Conservation (phyloP, 345 rosid species). For the Durio zibethinus region DNA sequence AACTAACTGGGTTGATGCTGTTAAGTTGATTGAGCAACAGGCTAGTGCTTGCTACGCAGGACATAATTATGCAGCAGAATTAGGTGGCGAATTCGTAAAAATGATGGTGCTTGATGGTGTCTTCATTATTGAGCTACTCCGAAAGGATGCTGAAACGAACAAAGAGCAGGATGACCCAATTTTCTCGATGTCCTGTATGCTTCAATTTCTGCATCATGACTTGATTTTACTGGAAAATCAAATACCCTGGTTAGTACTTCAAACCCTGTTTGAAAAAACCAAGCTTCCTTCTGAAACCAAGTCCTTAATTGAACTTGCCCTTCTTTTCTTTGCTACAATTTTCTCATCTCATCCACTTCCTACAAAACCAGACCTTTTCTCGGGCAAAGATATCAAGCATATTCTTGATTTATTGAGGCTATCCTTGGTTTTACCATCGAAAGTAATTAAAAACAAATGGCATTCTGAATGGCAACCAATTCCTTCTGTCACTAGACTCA, state of each 20-base stretch:
- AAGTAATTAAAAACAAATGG: not conserved
- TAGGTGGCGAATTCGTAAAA: slow-evolving; percentile 6
- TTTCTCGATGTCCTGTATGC: slow-evolving; percentile 26
- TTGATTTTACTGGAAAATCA: slow-evolving; percentile 32
- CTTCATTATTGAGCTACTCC: slow-evolving; percentile 22
- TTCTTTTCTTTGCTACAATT: slow-evolving; percentile 5
- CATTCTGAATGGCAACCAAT: slow-evolving; percentile 4
- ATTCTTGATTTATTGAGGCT: slow-evolving; percentile 23
- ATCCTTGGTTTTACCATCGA: slow-evolving; percentile 6
- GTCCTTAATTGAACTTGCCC: slow-evolving; percentile 12
- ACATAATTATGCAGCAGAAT: not conserved
- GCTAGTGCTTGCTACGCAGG: slow-evolving; percentile 23
- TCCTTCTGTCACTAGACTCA: slow-evolving; percentile 6
- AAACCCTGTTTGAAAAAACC: slow-evolving; percentile 20
- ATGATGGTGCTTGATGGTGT: slow-evolving; percentile 24
- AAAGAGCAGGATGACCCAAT: not conserved
- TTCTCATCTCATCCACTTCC: not conserved
- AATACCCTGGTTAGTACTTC: slow-evolving; percentile 30
- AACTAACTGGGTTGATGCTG: not conserved
- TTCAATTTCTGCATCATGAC: slow-evolving; percentile 27
- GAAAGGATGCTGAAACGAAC: not conserved
- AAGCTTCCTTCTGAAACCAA: not conserved
- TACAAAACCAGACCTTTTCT: not conserved
- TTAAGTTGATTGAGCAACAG: not conserved
- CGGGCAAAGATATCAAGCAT: slow-evolving; percentile 9